Evolutionary conservation across 2,329 filamentous ascomycete genomes (phyloP), one percentile per base, ranked within the genome.

Genomic region (Phialophora expanda): DNA sequence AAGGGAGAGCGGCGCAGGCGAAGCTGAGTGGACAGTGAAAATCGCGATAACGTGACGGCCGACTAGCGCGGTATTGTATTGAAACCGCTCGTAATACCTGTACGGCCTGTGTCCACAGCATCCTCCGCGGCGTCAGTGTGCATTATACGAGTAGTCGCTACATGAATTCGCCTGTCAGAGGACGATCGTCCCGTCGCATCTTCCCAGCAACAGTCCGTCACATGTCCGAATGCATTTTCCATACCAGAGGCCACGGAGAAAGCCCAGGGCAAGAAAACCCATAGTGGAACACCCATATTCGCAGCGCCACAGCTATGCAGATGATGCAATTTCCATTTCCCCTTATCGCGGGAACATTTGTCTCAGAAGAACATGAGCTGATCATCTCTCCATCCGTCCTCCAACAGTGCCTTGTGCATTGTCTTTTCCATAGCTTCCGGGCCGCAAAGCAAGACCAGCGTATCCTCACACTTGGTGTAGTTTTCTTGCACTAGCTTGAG

Each of bases 401-500:
- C 83, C 61, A 82, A 75, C 72, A 90, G 75, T 28, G 85, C 84
- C 54, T 79, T 75, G 69, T 84, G 84, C 3, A 86, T 87, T 64
- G 83, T 86, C 73, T 87, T 88, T 78, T 96, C 92, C 81, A 97
- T 81, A 2, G 88, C 79, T 71, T 84, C 86, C 0, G 93, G 93
- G 1, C 93, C 93, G 78, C 93, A 97, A 17, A 96, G 83, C 65
- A 97, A 78, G 14, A 92, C 87, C 81, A 97, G 76, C 26, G 77
- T 76, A 12, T 85, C 83, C 66, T 85, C 83, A 0, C 80, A 80
- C 46, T 73, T 69, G 38, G 69, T 80, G 77, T 70, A 79, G 75
- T 91, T 85, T 67, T 85, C 83, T 69, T 85, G 80, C 34, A 95
- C 78, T 62, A 96, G 76, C 2, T 83, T 81, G 67, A 79, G 81